These are phyloP conservation scores for Hibiscus tridactylites DNA, from an alignment of 345 rosid species.

Conservation along the genomic window DNA sequence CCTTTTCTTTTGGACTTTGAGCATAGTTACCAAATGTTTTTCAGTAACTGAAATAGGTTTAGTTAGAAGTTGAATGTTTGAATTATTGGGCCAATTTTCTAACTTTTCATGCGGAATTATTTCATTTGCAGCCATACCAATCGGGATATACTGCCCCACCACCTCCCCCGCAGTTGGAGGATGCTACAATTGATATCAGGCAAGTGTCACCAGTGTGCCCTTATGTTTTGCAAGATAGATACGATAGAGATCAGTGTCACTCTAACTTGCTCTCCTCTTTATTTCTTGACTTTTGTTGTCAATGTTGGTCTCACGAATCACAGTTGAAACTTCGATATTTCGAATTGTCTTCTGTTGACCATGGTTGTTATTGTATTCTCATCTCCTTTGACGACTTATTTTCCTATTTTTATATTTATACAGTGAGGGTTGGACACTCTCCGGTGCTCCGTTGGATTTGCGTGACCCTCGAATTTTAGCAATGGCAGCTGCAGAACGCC, in stretches of 20 bases:
- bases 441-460: slow-evolving; percentile 70
- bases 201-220: slow-evolving; percentile 19
- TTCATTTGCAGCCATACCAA: slow-evolving; percentile 60
- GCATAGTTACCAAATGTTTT: background rate
- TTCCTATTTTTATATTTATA: slow-evolving; percentile 5
- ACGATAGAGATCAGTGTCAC: background rate
- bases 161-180: slow-evolving; percentile 45
- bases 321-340: too few relatives aligned
- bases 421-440: slow-evolving; percentile 74
- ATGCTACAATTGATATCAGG: slow-evolving; percentile 78
- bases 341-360: background rate
- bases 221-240: background rate
- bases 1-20: background rate
- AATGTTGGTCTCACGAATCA: background rate
- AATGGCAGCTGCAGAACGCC: slow-evolving; percentile 90
- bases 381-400: background rate
- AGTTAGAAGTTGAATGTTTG: background rate
- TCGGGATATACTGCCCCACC: slow-evolving; percentile 85
- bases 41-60: background rate
- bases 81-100: background rate
- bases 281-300: background rate
- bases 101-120: background rate
- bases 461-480: slow-evolving; percentile 80
- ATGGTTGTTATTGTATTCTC: background rate
- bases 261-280: background rate